These are phyloP conservation scores for Schizosaccharomyces octosporus DNA, from an alignment of 805 yeast genomes.

Conservation along the genomic window DNA sequence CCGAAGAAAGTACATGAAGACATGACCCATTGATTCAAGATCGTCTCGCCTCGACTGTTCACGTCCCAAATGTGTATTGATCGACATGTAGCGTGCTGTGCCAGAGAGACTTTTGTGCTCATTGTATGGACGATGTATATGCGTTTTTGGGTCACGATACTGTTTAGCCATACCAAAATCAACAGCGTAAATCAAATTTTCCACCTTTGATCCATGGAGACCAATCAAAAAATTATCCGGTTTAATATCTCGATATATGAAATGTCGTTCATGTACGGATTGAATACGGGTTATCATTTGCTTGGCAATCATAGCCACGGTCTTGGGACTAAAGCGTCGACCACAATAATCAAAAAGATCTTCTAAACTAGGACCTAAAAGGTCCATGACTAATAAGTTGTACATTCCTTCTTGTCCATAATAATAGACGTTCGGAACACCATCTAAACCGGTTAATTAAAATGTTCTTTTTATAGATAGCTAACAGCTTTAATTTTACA, in stretches of 20 bases:
- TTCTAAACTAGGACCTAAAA: conserved; percentile 85
- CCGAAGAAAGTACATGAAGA: conserved; percentile 75
- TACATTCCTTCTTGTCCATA: conserved; percentile 97
- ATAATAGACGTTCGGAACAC: conserved; percentile 90
- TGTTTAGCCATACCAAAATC: conserved; percentile 98
- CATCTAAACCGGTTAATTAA: conserved; percentile 16
- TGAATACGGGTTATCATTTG: conserved; percentile 82
- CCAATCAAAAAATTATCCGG: conserved; percentile 94
- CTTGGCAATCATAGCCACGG: conserved; percentile 79
- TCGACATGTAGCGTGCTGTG: conserved; percentile 95
- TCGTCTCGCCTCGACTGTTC: conserved; percentile 94
- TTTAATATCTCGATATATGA: conserved; percentile 88
- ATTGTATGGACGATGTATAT: conserved; percentile 85
- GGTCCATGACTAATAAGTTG: conserved; percentile 78
- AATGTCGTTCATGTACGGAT: conserved; percentile 64
- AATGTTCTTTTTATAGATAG: not conserved
- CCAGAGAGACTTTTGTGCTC: conserved; percentile 91
- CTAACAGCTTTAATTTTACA: not conserved
- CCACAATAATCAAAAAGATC: conserved; percentile 98
- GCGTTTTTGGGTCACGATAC: conserved; percentile 87
- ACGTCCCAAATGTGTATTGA: conserved; percentile 89
- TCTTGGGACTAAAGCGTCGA: conserved; percentile 61
- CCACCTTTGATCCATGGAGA: conserved; percentile 59
- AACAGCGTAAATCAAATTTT: conserved; percentile 65
- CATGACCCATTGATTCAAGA: conserved; percentile 88